Conservation (phyloP, 2,329 filamentous ascomycete genomes). For the Tolypocladium nubicola region DNA sequence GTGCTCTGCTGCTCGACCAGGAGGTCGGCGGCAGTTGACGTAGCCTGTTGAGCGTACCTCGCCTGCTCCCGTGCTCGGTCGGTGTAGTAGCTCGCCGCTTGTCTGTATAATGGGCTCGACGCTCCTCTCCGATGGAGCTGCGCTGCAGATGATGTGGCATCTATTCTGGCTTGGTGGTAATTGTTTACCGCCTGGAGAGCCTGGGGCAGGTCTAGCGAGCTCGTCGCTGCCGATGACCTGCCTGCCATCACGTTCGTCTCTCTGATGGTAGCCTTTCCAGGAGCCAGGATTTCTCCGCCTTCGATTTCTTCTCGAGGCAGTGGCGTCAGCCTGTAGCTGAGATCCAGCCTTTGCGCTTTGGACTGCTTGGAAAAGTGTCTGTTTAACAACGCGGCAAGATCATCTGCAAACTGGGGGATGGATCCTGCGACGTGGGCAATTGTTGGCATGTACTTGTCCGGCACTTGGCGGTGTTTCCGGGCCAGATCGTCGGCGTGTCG, state of each 20-base stretch:
- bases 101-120: slow-evolving; percentile 64
- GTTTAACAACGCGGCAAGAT: slow-evolving; percentile 30
- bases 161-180: slow-evolving; percentile 18
- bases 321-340: slow-evolving; percentile 28
- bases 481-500: slow-evolving; percentile 21
- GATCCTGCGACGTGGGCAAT: slow-evolving; percentile 29
- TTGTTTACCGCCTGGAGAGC: slow-evolving; percentile 16
- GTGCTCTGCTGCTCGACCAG: slow-evolving; percentile 60
- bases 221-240: not conserved
- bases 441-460: slow-evolving; percentile 29
- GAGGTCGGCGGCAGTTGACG: slow-evolving; percentile 57
- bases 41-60: slow-evolving; percentile 44
- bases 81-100: slow-evolving; percentile 66
- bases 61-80: slow-evolving; percentile 57
- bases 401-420: slow-evolving; percentile 22
- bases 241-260: not conserved
- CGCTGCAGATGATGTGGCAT: slow-evolving; percentile 25
- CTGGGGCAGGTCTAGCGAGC: slow-evolving; percentile 13
- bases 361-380: slow-evolving; percentile 30
- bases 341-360: slow-evolving; percentile 22
- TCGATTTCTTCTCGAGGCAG: slow-evolving; percentile 12
- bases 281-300: not conserved
- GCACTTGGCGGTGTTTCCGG: slow-evolving; percentile 29
- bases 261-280: not conserved
- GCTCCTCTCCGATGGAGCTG: slow-evolving; percentile 37